Percentiles rank a stretch among this genome's conserved stretches.
phyloP scores from a whole-genome alignment of 495 filamentous ascomycete genomes.

The Chaetomidium leptoderma region DNA sequence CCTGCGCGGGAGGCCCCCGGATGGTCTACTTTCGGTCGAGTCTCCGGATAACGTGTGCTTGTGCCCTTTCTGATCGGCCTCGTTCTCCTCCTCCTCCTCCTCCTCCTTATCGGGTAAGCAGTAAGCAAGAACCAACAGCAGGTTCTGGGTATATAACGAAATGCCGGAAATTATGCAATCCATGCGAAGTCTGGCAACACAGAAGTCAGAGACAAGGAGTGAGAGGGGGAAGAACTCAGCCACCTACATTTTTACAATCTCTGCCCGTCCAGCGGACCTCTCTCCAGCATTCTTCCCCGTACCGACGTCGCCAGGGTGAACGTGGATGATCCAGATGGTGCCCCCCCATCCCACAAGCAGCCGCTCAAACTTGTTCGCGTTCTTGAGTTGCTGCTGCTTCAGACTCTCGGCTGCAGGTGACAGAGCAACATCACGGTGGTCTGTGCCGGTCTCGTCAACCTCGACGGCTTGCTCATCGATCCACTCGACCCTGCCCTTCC shows the following conservation, averaged over 20 bases:
- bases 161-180: slow-evolving; percentile 97
- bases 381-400: slow-evolving; percentile 42
- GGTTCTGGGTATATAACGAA: slow-evolving; percentile 88
- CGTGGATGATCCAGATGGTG: slow-evolving; percentile 91
- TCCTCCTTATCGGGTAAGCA: slow-evolving; percentile 66
- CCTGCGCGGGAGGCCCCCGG: slow-evolving; percentile 58
- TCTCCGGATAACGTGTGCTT: slow-evolving; percentile 37
- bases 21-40: slow-evolving; percentile 49
- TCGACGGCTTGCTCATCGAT: slow-evolving; percentile 75
- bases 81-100: slow-evolving; percentile 29
- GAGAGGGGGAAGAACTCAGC: not conserved
- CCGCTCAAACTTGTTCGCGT: slow-evolving; percentile 60
- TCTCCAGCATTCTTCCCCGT: slow-evolving; percentile 67
- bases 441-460: slow-evolving; percentile 45
- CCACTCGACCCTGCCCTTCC: slow-evolving; percentile 91
- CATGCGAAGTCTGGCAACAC: slow-evolving; percentile 69
- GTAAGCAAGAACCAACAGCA: slow-evolving; percentile 87
- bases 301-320: slow-evolving; percentile 69
- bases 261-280: slow-evolving; percentile 69
- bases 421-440: slow-evolving; percentile 25
- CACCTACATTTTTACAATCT: slow-evolving; percentile 85
- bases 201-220: slow-evolving; percentile 14
- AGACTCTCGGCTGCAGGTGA: slow-evolving; percentile 47
- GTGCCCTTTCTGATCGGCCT: slow-evolving; percentile 27
- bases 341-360: slow-evolving; percentile 91